Conservation (phyloP, 1,139 yeast genomes). For the Arxiozyma bovina region DNA sequence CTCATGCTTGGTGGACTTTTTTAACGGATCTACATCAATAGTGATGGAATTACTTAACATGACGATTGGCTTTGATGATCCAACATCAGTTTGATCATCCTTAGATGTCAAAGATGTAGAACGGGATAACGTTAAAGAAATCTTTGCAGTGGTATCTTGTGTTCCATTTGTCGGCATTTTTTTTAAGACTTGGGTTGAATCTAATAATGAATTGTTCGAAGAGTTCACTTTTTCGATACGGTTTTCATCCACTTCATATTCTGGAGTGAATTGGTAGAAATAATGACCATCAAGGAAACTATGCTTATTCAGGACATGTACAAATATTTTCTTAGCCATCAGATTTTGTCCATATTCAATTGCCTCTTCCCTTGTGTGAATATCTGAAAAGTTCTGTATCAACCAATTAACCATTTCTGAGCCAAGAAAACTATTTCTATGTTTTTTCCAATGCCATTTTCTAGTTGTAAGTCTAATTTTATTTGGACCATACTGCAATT, state of each 20-base stretch:
- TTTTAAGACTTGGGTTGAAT: not conserved
- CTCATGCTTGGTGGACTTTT: conserved; percentile 70
- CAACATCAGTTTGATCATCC: conserved; percentile 5
- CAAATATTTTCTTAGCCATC: conserved; percentile 63
- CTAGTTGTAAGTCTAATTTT: conserved; percentile 62
- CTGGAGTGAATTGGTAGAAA: conserved; percentile 64
- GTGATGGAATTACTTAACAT: conserved; percentile 43
- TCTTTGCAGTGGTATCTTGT: conserved; percentile 3
- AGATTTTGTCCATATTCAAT: conserved; percentile 65
- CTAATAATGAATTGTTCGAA: not conserved
- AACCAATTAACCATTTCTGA: conserved; percentile 82
- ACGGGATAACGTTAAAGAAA: conserved; percentile 7
- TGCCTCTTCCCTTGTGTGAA: conserved; percentile 76
- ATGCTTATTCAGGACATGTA: conserved; percentile 76
- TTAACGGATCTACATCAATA: conserved; percentile 68
- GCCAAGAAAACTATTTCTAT: conserved; percentile 74
- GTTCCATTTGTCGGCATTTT: conserved; percentile 7
- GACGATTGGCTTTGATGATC: conserved; percentile 13
- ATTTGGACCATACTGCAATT: conserved; percentile 51
- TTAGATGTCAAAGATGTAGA: conserved; percentile 8
- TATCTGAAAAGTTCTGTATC: conserved; percentile 66
- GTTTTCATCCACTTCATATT: conserved; percentile 34
- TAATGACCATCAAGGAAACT: conserved; percentile 87
- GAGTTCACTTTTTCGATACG: conserved; percentile 8
- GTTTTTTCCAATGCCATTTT: conserved; percentile 83